Base-by-base conservation (phyloP, 495 filamentous ascomycete genomes). In the Penicillium fimorum region DNA sequence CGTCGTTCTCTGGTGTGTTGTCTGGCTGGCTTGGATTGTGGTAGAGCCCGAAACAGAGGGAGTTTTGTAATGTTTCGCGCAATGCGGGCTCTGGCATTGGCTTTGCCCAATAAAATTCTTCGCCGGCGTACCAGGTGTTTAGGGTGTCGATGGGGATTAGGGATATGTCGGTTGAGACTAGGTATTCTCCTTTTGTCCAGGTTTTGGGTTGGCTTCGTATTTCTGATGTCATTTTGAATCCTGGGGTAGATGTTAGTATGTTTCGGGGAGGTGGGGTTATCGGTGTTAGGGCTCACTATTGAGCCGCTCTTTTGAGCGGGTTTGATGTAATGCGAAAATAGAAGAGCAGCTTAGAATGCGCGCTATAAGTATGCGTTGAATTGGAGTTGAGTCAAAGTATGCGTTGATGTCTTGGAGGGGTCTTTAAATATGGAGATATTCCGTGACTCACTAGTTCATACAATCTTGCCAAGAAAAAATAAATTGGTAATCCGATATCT, bases 21-120 rank as follows among this genome's bases (percentile, higher is more conserved):
- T 42, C 13, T 18, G 41, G 13, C 38, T 38, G 13, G 5, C 17
- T 38, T 41, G n/a, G 5, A 38, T 13, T 18, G 68, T 63, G 48
- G 18, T 83, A 85, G 0, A 86, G 55, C 4, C 81, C 82, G 38
- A 85, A 75, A 56, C 80, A 85, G 17, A 84, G 60, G 4, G 77
- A 83, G 42, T 79, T 78, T 40, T 77, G 59, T 1, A 86, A 64
- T 17, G 78, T 78, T n/a, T 61, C 66, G 42, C 69, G 62, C 8
- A 86, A 61, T 12, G 58, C 29, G 1, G 73, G 69, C 5, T 73
- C 64, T 11, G 74, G 63, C 2, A 78, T 57, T 4, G 73, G 52
- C 17, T 71, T 65, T 1, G 78, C 71, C 84, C 84, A 86, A 76
- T 82, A 85, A 47, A 85, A 57, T 42, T 75, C 50, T 38, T 84